Evolutionary conservation across 148 eudicot species (phyloP).

Genomic region (Amaranthus hypochondriacus): DNA sequence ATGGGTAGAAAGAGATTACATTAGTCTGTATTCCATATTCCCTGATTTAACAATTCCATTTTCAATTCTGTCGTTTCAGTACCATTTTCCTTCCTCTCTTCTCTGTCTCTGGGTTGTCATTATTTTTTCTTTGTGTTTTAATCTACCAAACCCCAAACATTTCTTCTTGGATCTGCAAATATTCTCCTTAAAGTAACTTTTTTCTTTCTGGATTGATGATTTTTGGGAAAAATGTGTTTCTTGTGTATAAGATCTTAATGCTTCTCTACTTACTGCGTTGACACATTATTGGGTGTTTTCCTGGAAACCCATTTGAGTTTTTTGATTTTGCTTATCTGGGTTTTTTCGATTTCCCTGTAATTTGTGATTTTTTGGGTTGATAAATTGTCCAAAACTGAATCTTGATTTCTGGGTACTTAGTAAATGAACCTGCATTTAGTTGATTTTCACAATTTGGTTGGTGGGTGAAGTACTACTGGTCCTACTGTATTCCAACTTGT

Average conservation of each 20-base stretch:
- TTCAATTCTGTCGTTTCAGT: slow-evolving; percentile 7
- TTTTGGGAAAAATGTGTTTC: too few relatives aligned
- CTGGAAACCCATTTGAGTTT: slow-evolving; percentile 25
- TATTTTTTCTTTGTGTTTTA: slow-evolving; percentile 23
- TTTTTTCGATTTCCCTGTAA: slow-evolving; percentile 19
- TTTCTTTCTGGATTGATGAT: slow-evolving; percentile 7
- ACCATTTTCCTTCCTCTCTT: slow-evolving; percentile 3
- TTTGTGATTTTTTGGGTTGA: slow-evolving; percentile 13
- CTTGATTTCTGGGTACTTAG: slow-evolving; percentile 2
- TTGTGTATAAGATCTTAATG: slow-evolving; percentile 1
- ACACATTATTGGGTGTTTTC: slow-evolving; percentile 1
- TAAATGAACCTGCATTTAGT: slow-evolving; percentile 16
- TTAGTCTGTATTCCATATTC: slow-evolving; percentile 22
- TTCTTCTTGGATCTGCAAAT: slow-evolving; percentile 46
- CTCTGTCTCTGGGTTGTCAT: slow-evolving; percentile 27
- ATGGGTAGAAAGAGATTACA: slow-evolving; percentile 15
- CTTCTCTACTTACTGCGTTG: slow-evolving; percentile 10
- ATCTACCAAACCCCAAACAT: slow-evolving; percentile 24
- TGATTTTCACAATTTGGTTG: slow-evolving; percentile 13
- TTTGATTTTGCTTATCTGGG: slow-evolving; percentile 27
- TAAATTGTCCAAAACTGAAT: background rate
- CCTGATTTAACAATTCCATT: slow-evolving; percentile 19
- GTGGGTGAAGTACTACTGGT: slow-evolving; percentile 3
- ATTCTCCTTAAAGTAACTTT: slow-evolving; percentile 22
- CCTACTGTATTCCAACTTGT: background rate